Conservation (phyloP, 116 monocot genomes). For the Papilionanthe hybrid region DNA sequence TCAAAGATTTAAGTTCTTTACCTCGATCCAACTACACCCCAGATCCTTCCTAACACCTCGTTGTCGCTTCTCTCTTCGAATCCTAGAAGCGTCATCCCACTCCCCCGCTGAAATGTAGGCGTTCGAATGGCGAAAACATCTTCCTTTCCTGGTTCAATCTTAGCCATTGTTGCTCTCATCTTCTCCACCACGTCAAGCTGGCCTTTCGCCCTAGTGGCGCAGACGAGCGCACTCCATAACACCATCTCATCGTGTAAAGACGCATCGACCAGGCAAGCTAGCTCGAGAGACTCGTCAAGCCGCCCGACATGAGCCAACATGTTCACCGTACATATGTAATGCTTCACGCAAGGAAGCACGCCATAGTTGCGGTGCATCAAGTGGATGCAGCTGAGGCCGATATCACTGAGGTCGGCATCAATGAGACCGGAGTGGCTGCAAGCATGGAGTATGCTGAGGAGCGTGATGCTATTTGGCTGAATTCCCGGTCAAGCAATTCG, state of each 20-base stretch:
- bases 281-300: conserved; percentile 51
- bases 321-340: conserved; percentile 74
- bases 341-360: conserved; percentile 46
- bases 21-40: conserved; percentile 78
- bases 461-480: conserved; percentile 62
- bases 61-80: conserved; percentile 53
- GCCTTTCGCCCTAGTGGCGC: conserved; percentile 37
- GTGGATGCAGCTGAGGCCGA: conserved; percentile 48
- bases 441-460: conserved; percentile 70
- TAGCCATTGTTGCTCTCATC: conserved; percentile 31
- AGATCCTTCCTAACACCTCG: conserved; percentile 64
- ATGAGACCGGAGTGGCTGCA: conserved; percentile 71
- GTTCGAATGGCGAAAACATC: conserved; percentile 68
- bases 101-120: conserved; percentile 43
- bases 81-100: conserved; percentile 27
- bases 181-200: conserved; percentile 48
- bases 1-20: conserved; percentile 50
- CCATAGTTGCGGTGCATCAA: conserved; percentile 42
- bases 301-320: conserved; percentile 81
- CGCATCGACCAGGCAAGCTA: conserved; percentile 28
- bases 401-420: no score
- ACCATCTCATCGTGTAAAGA: conserved; percentile 44
- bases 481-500: conserved; percentile 47
- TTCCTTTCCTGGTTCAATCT: conserved; percentile 14
- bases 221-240: conserved; percentile 48